Conservation (phyloP, 176 grass and related monocot genomes). For the Carex pumila region DNA sequence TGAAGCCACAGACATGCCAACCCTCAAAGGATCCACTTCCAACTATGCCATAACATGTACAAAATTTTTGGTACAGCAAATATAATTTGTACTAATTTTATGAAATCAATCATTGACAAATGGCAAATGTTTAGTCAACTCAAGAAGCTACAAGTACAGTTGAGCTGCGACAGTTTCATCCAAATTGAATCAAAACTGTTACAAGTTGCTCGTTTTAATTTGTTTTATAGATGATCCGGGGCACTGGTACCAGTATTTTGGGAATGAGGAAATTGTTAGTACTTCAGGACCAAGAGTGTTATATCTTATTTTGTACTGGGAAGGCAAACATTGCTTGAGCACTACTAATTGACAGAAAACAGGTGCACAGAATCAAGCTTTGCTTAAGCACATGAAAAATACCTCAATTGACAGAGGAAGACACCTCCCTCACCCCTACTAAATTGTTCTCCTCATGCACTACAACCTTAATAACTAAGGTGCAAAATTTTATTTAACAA, state of each 20-base stretch:
- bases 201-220: not conserved
- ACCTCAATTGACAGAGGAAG: not conserved
- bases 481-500: conserved; percentile 2
- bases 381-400: not conserved
- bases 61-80: not conserved
- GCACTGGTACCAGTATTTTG: not conserved
- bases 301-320: not conserved
- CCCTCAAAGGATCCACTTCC: no score
- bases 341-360: not conserved
- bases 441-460: not conserved
- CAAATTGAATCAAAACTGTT: not conserved
- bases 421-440: not conserved
- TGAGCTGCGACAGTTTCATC: not conserved
- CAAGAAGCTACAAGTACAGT: not conserved
- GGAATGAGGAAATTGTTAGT: not conserved
- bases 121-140: not conserved
- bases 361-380: not conserved
- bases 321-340: not conserved
- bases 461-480: not conserved
- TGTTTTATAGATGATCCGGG: not conserved
- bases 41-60: no score
- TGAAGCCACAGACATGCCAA: no score
- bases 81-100: not conserved
- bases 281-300: not conserved
- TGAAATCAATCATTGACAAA: not conserved